Conservation (phyloP, 176 grass and related monocot genomes). For the Musa acuminata region DNA sequence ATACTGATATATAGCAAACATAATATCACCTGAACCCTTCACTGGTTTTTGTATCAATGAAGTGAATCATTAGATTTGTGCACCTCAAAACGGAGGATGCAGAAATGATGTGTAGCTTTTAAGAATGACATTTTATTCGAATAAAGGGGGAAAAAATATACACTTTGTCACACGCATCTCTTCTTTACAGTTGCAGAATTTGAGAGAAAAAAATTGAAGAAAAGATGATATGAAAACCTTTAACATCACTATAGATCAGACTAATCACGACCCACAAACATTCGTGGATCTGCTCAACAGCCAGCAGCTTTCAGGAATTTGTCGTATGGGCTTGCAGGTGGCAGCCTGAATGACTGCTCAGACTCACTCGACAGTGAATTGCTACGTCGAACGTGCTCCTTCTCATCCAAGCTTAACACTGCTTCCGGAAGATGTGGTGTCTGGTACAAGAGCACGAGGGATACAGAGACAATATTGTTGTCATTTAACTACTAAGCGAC, state of each 20-base stretch:
- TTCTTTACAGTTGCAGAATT: not conserved
- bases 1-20: too few relatives aligned
- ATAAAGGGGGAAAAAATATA: too few relatives aligned
- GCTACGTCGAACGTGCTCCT: conserved; percentile 32
- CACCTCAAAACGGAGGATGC: too few relatives aligned
- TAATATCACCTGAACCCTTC: too few relatives aligned
- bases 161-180: not conserved
- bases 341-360: conserved; percentile 72
- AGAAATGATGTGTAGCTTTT: not conserved
- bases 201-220: not conserved
- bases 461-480: too few relatives aligned
- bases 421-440: conserved; percentile 26
- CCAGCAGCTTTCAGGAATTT: conserved; percentile 96
- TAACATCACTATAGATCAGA: not conserved
- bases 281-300: conserved; percentile 21
- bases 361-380: conserved; percentile 59
- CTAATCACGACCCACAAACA: not conserved
- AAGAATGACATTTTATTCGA: not conserved
- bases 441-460: conserved; percentile 24
- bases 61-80: too few relatives aligned
- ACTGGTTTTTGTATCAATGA: too few relatives aligned
- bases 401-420: conserved; percentile 28
- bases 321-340: conserved; percentile 85
- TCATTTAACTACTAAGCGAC: not conserved
- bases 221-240: not conserved